phyloP scores from a whole-genome alignment of 257 asterid species.

The Datura wrightii region DNA sequence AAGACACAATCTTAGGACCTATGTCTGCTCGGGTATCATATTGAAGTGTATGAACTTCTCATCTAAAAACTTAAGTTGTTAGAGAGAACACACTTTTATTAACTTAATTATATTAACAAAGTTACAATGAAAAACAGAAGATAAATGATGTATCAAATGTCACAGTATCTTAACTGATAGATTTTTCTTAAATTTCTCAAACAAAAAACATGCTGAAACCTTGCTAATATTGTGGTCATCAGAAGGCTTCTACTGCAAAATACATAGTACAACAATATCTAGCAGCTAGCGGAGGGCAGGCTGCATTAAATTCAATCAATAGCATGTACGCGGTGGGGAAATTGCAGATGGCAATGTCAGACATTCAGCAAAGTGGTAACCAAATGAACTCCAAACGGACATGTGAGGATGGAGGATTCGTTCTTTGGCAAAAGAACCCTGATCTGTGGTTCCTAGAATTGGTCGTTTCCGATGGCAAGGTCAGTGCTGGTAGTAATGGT shows the following conservation, averaged over 20 bases:
- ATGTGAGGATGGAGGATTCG: slow-evolving; percentile 83
- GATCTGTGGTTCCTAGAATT: slow-evolving; percentile 91
- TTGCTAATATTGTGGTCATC: slow-evolving; percentile 20
- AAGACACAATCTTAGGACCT: background rate
- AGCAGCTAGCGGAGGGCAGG: slow-evolving; percentile 90
- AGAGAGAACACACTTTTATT: background rate
- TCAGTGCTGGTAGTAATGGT: slow-evolving; percentile 90
- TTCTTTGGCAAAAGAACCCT: slow-evolving; percentile 92
- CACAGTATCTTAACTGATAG: background rate
- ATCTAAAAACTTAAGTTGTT: too few relatives aligned
- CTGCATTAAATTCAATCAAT: slow-evolving; percentile 55
- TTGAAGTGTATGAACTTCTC: too few relatives aligned
- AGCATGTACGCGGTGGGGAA: slow-evolving; percentile 97
- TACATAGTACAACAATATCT: slow-evolving; percentile 91
- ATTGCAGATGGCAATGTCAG: slow-evolving; percentile 69
- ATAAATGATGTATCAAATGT: background rate
- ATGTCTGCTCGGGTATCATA: background rate
- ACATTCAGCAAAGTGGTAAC: slow-evolving; percentile 41
- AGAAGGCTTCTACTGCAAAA: slow-evolving; percentile 87
- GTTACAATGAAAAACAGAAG: background rate
- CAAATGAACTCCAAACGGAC: slow-evolving; percentile 28
- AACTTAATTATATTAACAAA: background rate
- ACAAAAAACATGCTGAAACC: background rate
- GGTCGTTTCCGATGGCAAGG: slow-evolving; percentile 69
- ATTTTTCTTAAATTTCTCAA: background rate